Percentiles rank a stretch among this genome's conserved stretches.
These are phyloP conservation scores for Pigoraptor vietnamica DNA, from an alignment of 78 protist species.

Conservation along the genomic window DNA sequence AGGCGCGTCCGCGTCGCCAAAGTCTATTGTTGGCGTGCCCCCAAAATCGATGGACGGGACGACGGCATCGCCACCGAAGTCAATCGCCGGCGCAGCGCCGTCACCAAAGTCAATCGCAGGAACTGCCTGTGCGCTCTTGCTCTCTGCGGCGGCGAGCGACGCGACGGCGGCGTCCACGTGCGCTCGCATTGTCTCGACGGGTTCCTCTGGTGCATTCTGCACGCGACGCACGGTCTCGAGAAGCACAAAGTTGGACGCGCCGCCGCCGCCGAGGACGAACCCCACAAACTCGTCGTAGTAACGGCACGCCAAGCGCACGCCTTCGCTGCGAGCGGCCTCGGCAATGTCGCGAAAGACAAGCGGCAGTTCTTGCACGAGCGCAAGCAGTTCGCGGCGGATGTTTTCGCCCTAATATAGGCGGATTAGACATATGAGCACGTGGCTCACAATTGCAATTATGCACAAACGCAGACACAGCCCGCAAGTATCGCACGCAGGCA, in stretches of 20 bases:
- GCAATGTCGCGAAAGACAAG: not conserved
- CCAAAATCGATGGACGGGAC: not conserved
- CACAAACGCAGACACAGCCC: too few relatives aligned
- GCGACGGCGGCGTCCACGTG: too few relatives aligned
- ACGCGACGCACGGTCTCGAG: not conserved
- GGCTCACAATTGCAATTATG: too few relatives aligned
- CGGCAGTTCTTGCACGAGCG: not conserved
- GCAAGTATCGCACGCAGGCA: too few relatives aligned
- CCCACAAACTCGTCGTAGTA: not conserved
- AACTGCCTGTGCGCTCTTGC: too few relatives aligned
- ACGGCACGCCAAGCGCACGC: not conserved
- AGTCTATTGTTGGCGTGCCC: not conserved
- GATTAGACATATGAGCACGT: too few relatives aligned
- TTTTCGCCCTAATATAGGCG: too few relatives aligned
- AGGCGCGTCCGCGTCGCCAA: not conserved
- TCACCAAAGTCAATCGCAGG: too few relatives aligned
- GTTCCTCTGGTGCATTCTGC: not conserved
- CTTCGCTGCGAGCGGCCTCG: not conserved
- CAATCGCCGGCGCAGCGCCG: too few relatives aligned
- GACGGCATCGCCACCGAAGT: not conserved
- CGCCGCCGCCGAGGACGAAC: not conserved
- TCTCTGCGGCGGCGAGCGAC: too few relatives aligned
- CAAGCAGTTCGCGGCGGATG: not conserved
- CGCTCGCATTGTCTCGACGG: not conserved
- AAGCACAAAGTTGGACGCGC: not conserved